Base-by-base conservation (phyloP, 2,329 filamentous ascomycete genomes). In the Colletotrichum liriopes region DNA sequence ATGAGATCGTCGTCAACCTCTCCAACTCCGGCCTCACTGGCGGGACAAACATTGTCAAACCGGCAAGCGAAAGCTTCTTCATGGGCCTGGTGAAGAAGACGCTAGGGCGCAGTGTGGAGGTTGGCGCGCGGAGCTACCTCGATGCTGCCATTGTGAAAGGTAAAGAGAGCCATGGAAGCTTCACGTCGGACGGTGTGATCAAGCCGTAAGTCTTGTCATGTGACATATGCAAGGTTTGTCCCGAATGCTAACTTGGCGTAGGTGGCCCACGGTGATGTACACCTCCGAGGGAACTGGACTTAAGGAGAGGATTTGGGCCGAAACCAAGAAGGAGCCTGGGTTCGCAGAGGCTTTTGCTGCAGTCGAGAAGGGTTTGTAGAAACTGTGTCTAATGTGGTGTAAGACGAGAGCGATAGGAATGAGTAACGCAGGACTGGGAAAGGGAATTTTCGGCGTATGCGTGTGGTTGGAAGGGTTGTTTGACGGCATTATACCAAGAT, bases 91-190 rank as follows among this genome's bases (percentile, higher is more conserved):
- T 76, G 35, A 78, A 77, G 43, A 67, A 71, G 6, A 16, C 81
- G 3, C 65, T 75, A 1, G 82, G 74, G 1, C 77, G 82, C n/a
- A 79, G 72, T 18, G 55, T 79, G 18, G 75, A 78, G 26, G 81
- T 82, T 3, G 87, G 84, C 4, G 85, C 85, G 0, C 82, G 81
- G 61, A 84, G 81, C 1, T 86, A 84, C 73, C 67, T 88, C 5
- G 85, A 89, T 73, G 86, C 86, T 0, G 78, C 77, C 0, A 78
- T 86, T 0, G 77, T 80, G 0, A 82, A 87, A 72, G 86, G 86
- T 0, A 81, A 80, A 58, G 86, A 88, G 75, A 84, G 83, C 1
- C 86, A 89, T 75, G 86, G 86, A 1, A 84, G 82, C 51, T 86
- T 84, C 69, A 49, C 87, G 0, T 86, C 84, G 78, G 82, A 83